phyloP scores from a whole-genome alignment of 192 early-diverging fungal genomes.

The Paraglomus brasilianum region DNA sequence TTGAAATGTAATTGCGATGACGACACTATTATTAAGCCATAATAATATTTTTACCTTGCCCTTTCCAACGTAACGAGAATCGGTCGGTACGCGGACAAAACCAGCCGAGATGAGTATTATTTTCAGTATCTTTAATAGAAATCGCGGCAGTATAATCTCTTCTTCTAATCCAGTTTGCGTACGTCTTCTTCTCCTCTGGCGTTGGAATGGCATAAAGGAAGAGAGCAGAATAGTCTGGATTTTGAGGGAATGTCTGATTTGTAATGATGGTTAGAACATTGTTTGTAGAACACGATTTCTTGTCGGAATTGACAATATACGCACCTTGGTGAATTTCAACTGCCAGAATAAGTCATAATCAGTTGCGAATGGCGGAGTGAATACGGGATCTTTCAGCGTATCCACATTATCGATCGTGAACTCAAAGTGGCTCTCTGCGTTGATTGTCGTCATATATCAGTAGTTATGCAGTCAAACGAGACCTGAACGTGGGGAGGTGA shows the following conservation, averaged over 20 bases:
- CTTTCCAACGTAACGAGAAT: neutral
- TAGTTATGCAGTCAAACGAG: too few species aligned
- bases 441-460: neutral
- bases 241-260: neutral
- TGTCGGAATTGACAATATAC: neutral
- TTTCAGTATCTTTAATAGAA: conserved; percentile 7
- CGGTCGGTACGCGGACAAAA: neutral
- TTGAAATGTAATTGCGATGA: conserved; percentile 1
- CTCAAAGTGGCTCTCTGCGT: neutral
- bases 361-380: neutral
- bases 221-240: conserved; percentile 8
- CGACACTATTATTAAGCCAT: neutral
- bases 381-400: neutral
- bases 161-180: neutral
- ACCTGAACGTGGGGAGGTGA: too few species aligned
- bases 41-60: neutral
- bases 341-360: conserved; percentile 10
- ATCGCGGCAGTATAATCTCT: neutral
- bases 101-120: conserved; percentile 3
- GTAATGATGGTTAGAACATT: neutral
- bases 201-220: neutral
- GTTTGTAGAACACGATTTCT: neutral
- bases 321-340: neutral
- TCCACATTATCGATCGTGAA: neutral
- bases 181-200: conserved; percentile 1